Percentiles rank a stretch among this genome's conserved stretches.
phyloP scores from a whole-genome alignment of 371 early-diverging fungal genomes.

The Dichotomocladium elegans region DNA sequence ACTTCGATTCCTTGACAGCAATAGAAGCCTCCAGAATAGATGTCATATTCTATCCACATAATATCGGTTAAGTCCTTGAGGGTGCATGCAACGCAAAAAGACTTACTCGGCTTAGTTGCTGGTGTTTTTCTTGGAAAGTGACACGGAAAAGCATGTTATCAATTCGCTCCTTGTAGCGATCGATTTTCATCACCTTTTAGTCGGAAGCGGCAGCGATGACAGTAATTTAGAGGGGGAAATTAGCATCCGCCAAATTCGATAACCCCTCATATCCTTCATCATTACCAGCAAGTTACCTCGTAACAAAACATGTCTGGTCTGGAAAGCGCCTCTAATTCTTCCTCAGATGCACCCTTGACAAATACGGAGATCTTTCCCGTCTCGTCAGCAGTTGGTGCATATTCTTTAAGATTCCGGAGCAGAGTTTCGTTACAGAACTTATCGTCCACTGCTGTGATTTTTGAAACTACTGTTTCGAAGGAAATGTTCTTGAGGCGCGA shows the following conservation, averaged over 20 bases:
- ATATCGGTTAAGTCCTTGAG: neutral
- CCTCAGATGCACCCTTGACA: conserved; percentile 59
- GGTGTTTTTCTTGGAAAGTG: conserved; percentile 74
- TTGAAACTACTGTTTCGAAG: conserved; percentile 53
- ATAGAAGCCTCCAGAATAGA: conserved; percentile 52
- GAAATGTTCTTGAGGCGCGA: conserved; percentile 63
- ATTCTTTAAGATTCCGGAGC: conserved; percentile 61
- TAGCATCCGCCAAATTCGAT: neutral
- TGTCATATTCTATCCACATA: conserved; percentile 37
- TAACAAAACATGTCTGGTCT: conserved; percentile 81
- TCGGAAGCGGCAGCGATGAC: no score
- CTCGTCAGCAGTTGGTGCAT: conserved; percentile 74
- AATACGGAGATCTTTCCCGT: conserved; percentile 68
- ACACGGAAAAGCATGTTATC: conserved; percentile 71
- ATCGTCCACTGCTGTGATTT: conserved; percentile 64
- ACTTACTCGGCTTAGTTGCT: conserved; percentile 62
- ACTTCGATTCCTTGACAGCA: conserved; percentile 46
- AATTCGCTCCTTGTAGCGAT: conserved; percentile 76
- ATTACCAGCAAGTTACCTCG: conserved; percentile 45
- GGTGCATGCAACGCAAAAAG: neutral
- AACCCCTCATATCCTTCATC: neutral
- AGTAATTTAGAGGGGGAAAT: neutral
- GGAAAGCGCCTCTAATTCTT: conserved; percentile 65
- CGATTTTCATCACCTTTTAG: conserved; percentile 77
- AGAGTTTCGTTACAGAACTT: conserved; percentile 60